phyloP scores from a whole-genome alignment of 768 basidiomycete genomes.

The Lentinula sp. region DNA sequence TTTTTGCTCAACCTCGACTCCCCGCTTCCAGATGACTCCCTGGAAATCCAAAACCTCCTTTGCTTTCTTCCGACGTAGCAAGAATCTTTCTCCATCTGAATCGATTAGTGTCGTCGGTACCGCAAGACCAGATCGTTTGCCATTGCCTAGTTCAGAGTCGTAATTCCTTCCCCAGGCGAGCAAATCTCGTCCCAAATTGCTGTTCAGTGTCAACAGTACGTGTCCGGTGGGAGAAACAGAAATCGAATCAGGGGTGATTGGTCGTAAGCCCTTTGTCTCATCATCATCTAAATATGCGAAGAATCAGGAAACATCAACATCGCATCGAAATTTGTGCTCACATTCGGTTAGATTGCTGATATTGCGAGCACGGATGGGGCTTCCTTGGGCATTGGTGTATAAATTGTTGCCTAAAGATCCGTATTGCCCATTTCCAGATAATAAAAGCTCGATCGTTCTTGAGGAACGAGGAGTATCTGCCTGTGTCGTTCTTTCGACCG shows the following conservation, averaged over 20 bases:
- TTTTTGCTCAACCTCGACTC: conserved; percentile 58
- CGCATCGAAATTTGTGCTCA: conserved; percentile 29
- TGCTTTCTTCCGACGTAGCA: conserved; percentile 47
- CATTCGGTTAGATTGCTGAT: conserved; percentile 86
- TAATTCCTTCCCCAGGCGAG: conserved; percentile 70
- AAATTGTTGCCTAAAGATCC: conserved; percentile 68
- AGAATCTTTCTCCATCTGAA: conserved; percentile 49
- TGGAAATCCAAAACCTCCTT: conserved; percentile 51
- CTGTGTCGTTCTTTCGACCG: conserved; percentile 44
- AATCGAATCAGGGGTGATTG: conserved; percentile 57
- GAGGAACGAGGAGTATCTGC: conserved; percentile 10
- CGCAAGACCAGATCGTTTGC: conserved; percentile 54
- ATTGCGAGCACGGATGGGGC: conserved; percentile 67
- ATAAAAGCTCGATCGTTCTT: conserved; percentile 43
- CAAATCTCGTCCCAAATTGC: conserved; percentile 60
- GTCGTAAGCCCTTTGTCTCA: conserved; percentile 45
- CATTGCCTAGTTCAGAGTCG: conserved; percentile 71
- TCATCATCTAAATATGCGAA: conserved; percentile 53
- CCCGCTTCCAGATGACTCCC: conserved; percentile 54
- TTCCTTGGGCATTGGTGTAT: conserved; percentile 66
- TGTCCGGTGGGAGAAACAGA: conserved; percentile 74
- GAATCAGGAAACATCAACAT: neutral
- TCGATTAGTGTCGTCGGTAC: conserved; percentile 46
- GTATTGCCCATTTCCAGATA: conserved; percentile 80
- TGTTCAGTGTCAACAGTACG: conserved; percentile 68